A percentile compares a stretch with the other conserved stretches of the same genome.
These are phyloP conservation scores for Sideroxylon spinosum DNA, from an alignment of 179 eudicot genomes.

Conservation along the genomic window DNA sequence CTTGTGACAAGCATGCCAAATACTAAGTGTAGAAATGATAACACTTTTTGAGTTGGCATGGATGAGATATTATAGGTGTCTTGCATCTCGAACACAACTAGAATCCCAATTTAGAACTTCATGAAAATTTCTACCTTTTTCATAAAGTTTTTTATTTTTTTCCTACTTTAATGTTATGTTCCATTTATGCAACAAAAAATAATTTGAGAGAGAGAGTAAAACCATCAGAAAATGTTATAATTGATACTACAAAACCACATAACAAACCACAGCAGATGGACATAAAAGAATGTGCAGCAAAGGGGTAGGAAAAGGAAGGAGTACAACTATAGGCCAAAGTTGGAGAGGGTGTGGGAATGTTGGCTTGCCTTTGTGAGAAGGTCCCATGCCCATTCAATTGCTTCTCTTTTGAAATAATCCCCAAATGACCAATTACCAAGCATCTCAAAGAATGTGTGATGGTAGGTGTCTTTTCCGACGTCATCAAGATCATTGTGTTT, in stretches of 20 bases:
- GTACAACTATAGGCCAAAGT: too few relatives aligned
- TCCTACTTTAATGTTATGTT: not conserved
- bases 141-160: too few relatives aligned
- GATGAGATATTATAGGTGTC: too few relatives aligned
- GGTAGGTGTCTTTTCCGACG: conserved; percentile 97
- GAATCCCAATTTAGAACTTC: too few relatives aligned
- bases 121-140: too few relatives aligned
- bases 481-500: conserved; percentile 99
- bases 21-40: too few relatives aligned
- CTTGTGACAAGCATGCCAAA: too few relatives aligned
- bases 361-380: conserved; percentile 71
- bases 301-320: too few relatives aligned
- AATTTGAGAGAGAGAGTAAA: not conserved
- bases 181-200: not conserved
- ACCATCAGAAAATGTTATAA: not conserved
- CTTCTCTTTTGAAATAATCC: conserved; percentile 83
- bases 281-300: not conserved
- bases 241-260: not conserved
- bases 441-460: conserved; percentile 97
- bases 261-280: not conserved
- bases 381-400: conserved; percentile 94
- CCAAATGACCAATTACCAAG: conserved; percentile 99
- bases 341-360: not conserved
- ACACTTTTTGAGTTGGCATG: too few relatives aligned
- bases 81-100: too few relatives aligned